Conservation (phyloP, 345 rosid species). For the Gynandropsis gynandra region DNA sequence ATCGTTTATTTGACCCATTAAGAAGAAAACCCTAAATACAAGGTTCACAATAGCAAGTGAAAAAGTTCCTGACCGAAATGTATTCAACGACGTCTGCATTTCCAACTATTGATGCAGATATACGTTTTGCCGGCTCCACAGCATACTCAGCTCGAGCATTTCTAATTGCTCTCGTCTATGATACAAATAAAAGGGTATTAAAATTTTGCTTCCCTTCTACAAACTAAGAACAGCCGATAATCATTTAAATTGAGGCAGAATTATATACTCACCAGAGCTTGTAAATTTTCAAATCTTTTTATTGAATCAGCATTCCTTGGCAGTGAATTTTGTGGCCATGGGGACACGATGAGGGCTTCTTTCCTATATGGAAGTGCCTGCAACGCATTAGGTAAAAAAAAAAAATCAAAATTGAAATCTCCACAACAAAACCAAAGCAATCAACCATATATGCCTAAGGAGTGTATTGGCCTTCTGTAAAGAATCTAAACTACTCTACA, state of each 20-base stretch:
- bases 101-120: constrained; percentile 89
- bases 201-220: constrained; percentile 8
- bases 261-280: constrained; percentile 62
- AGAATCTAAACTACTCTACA: constrained; percentile 9
- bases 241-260: too few relatives aligned
- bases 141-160: constrained; percentile 96
- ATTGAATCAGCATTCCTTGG: constrained; percentile 49
- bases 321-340: constrained; percentile 82
- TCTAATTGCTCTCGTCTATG: constrained; percentile 81
- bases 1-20: too few relatives aligned
- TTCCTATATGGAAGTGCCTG: constrained; percentile 74
- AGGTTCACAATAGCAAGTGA: neutral
- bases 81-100: constrained; percentile 71
- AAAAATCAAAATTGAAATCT: neutral
- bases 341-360: constrained; percentile 81
- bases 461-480: neutral
- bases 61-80: constrained; percentile 57
- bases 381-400: constrained; percentile 2
- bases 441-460: constrained; percentile 8
- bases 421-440: constrained; percentile 10
- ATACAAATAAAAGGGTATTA: constrained; percentile 15
- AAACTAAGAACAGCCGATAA: too few relatives aligned
- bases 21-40: neutral
- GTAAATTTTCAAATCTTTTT: constrained; percentile 79
- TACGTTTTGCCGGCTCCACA: constrained; percentile 89